These are phyloP conservation scores for Alternaria infectoria DNA, from an alignment of 2,329 filamentous ascomycete species.

Conservation along the genomic window DNA sequence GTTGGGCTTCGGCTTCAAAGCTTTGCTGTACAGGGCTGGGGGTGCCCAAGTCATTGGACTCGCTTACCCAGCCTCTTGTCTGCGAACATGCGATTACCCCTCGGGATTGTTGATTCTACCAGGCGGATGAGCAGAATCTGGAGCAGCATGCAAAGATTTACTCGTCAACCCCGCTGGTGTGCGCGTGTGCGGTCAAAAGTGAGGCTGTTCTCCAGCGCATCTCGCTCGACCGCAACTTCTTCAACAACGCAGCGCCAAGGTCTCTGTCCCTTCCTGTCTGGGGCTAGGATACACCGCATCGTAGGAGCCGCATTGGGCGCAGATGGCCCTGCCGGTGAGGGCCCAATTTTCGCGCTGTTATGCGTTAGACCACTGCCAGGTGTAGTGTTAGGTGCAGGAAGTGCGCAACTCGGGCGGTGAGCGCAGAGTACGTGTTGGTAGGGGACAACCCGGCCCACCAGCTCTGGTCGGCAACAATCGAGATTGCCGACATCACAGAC, in stretches of 20 bases:
- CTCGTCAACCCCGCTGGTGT: not conserved
- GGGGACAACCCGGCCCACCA: constrained; percentile 14
- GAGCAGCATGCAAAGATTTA: constrained; percentile 2
- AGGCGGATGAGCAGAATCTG: not conserved
- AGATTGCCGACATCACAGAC: not conserved
- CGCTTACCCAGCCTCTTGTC: constrained; percentile 27
- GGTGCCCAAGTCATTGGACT: constrained; percentile 31
- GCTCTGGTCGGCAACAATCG: not conserved
- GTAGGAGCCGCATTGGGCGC: constrained; percentile 22
- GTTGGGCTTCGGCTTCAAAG: constrained; percentile 31
- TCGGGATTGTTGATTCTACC: constrained; percentile 3
- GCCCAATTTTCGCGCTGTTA: constrained; percentile 25
- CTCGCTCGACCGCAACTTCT: constrained; percentile 24
- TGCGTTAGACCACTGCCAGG: constrained; percentile 21
- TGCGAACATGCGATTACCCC: constrained; percentile 24
- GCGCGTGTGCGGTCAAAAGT: constrained; percentile 8
- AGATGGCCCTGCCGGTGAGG: constrained; percentile 24
- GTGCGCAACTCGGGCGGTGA: constrained; percentile 11
- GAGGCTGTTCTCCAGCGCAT: constrained; percentile 21
- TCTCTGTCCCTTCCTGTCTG: constrained; percentile 4
- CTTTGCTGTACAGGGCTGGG: constrained; percentile 28
- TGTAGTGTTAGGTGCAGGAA: constrained; percentile 17
- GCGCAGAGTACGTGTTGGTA: constrained; percentile 20
- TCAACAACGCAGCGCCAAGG: constrained; percentile 21
- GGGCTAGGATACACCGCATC: constrained; percentile 19